Base-by-base conservation (phyloP, 495 filamentous ascomycete species). In the Penicillium longicatenatum region DNA sequence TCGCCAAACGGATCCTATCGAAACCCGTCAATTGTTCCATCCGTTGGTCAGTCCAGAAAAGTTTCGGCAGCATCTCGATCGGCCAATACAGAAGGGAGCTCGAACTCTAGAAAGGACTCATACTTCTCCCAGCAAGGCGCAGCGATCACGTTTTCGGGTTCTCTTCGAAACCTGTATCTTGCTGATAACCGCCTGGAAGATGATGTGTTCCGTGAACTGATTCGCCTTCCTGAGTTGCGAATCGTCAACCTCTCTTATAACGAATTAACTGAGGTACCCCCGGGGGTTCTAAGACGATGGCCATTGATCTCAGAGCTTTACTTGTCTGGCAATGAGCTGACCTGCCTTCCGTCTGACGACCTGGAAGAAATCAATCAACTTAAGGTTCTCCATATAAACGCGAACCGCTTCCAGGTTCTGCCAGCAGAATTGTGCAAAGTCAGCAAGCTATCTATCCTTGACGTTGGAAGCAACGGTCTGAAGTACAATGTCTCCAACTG, bases 401-500 rank as follows among this genome's bases (percentile, higher is more conserved):
- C 86, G 55, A 99, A 99, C 72, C 92, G 96, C 69, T 99, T 99
- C 67, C 95, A 96, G 62, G 93, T 93, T 24, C 81, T 99, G 2
- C 95, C 94, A 1, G 95, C 94, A 2, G 94, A 99, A 69, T 86
- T 99, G 30, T 94, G 91, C 50, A 93, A 97, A 71, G 91, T 97
- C 17, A 87, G 89, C 69, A 95, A 93, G 72, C 82, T 97, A 24
- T 81, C 93, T 9, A 87, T 96, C 21, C 78, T 99, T 39, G 94
- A 99, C 74, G 93, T 94, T 60, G 93, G 93, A 52, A 97, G 90
- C 78, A 99, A 99, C 64, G 82, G 81, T n/a, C 80, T 99, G 45
- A 99, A 97, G 70, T 99, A 99, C 79, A 99, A 99, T 67, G 93
- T 99, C 33, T 94, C 92, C 24, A 99, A 99, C 67, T 96, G 95